These are phyloP conservation scores for Saksenaea vasiformis DNA, from an alignment of 371 early-diverging fungal genomes.

Conservation along the genomic window DNA sequence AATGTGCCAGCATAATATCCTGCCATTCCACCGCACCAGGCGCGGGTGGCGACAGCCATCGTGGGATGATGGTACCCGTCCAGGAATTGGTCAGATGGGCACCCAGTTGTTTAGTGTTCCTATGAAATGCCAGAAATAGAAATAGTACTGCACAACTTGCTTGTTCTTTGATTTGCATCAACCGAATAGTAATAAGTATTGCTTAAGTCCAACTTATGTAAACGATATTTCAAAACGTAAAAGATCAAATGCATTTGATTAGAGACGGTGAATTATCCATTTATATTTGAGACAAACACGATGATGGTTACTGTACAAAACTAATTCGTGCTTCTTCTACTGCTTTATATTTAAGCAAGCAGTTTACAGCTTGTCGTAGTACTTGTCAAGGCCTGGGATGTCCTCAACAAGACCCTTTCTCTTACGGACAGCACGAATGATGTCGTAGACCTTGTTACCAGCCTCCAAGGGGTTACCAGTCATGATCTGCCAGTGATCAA, in stretches of 20 bases:
- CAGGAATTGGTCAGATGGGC: no score
- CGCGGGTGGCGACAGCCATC: no score
- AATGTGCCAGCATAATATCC: no score
- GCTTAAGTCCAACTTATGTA: no score
- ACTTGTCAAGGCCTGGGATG: slow-evolving; percentile 88
- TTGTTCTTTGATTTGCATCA: no score
- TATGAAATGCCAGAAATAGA: no score
- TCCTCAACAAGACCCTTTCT: slow-evolving; percentile 94
- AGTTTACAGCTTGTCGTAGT: slow-evolving; percentile 89
- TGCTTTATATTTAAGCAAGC: neutral
- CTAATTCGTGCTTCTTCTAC: neutral
- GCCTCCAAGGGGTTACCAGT: slow-evolving; percentile 70
- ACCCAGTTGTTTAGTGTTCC: no score
- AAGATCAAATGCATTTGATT: neutral
- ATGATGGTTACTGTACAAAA: neutral
- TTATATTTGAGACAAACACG: neutral
- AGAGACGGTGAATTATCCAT: neutral
- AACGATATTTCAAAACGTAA: no score
- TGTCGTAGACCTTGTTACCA: slow-evolving; percentile 84
- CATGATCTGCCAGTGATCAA: slow-evolving; percentile 92
- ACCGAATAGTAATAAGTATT: no score
- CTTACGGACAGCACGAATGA: slow-evolving; percentile 82
- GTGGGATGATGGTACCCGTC: no score
- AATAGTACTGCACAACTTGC: no score
- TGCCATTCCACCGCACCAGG: no score